Base-by-base conservation (phyloP, 2,329 filamentous ascomycete genomes). In the Pezicula radicicola region DNA sequence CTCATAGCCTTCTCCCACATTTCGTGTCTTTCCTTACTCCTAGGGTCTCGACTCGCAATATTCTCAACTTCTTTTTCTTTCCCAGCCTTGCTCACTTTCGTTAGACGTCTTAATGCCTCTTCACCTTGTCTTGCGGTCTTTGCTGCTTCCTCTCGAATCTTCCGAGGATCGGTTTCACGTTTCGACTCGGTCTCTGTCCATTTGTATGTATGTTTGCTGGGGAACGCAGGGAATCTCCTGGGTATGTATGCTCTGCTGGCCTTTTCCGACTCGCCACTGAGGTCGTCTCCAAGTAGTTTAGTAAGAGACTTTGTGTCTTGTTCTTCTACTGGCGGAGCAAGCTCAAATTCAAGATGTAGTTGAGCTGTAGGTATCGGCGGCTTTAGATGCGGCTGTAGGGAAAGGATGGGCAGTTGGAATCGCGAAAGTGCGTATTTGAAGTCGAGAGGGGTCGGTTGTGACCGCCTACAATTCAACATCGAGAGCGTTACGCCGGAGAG, bases 1-100 rank as follows among this genome's bases (percentile, higher is more conserved):
- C 75, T 75, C 81, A 86, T 85, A 1, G 80, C 77, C 12, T 70
- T 66, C 66, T 86, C 82, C 83, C 83, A 87, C 4, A 83, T 68
- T 6, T 78, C 70, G 60, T 85, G 81, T 15, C 82, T 74, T 55
- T 80, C 72, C 59, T 78, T 79, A 42, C 77, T 79, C 18, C 75
- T 69, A 2, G 69, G 63, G 58, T 83, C 76, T 49, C 75, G 64
- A 42, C 57, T 58, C 2, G 83, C 81, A 2, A 78, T 67, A 2
- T 76, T 73, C 59, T 79, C 82, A 41, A 84, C 76, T 61, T 85
- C 83, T 64, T 85, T 85, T 59, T 85, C 81, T 58, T 81, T 82
- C 46, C 82, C 80, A 59, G 82, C 78, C 66, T 86, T 86, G 50
- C 80, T 81, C 16, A 83, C 81, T 19, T 81, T 76, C 27, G 84